Base-by-base conservation (phyloP, 371 early-diverging fungal species). In the Rhizopus arrhizus region DNA sequence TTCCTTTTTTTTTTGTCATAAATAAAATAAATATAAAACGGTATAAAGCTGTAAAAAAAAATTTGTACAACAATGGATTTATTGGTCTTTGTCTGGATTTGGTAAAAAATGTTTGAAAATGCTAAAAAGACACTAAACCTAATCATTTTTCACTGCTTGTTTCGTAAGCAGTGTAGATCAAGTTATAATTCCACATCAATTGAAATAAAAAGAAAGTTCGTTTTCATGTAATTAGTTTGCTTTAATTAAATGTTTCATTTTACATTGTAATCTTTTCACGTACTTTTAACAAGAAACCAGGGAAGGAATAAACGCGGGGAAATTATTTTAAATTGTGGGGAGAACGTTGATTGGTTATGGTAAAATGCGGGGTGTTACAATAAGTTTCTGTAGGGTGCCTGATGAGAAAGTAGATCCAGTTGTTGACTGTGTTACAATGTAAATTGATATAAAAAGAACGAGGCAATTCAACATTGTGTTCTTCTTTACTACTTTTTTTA, bases 341-440 rank as follows among this genome's bases (percentile, higher is more conserved):
- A 36, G 28, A 22, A 38, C 1, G 50, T 32, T 53, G 54, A 61
- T 61, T 61, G 61, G 61, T 47, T 22, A 13, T 53, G 61, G 61
- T 53, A 60, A 15, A 33, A 53, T 32, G 48, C 61, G 61, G 61
- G 61, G 45, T 43, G 43, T 50, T 43, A 28, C 12, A 15, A 12
- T 22, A n/a, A 38, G n/a, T 13, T 47, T 56, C 51, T 47, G 42
- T 43, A 45, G 35, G 33, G 34, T 45, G 45, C 43, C 50, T 45
- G 43, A 43, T 38, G 40, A 43, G 43, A 15, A 15, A 43, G n/a
- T n/a, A 43, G 43, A n/a, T 43, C 15, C 36, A 36, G 11, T 36
- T 9, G 6, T 36, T 36, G 6, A 43, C n/a, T n/a, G 43, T 43
- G 12, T 11, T 29, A 22, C 31, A 48, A 34, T 22, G 8, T 13